Conservation (phyloP, 176 grass and related monocot genomes). For the Raddia distichophylla region DNA sequence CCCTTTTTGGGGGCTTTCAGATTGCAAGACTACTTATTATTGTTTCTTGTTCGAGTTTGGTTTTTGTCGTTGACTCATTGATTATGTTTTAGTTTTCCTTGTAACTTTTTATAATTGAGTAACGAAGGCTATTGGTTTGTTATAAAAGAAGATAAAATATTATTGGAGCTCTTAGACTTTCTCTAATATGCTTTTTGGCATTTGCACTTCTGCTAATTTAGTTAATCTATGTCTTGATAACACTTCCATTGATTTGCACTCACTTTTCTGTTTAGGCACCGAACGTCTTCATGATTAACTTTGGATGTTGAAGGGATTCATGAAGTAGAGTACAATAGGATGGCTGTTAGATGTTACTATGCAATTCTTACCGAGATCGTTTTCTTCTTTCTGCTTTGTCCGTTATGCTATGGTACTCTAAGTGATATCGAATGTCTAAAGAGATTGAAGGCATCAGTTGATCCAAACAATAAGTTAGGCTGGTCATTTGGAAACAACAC, state of each 20-base stretch:
- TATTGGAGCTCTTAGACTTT: too few species aligned
- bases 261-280: background rate
- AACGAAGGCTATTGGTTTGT: too few species aligned
- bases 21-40: too few species aligned
- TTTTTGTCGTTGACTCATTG: too few species aligned
- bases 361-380: constrained; percentile 14
- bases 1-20: too few species aligned
- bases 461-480: constrained; percentile 56
- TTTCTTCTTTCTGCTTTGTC: constrained; percentile 35
- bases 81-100: too few species aligned
- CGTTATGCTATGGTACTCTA: constrained; percentile 34
- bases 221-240: background rate
- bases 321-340: constrained; percentile 21
- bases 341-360: constrained; percentile 19
- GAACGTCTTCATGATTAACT: constrained; percentile 15
- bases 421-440: constrained; percentile 64
- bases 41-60: too few species aligned
- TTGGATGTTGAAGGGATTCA: background rate
- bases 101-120: too few species aligned
- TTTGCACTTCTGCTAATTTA: background rate
- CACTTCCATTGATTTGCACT: background rate
- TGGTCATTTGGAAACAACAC: constrained; percentile 63
- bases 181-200: background rate
- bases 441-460: constrained; percentile 58
- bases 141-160: too few species aligned